Percentiles rank a stretch among this genome's conserved stretches.
phyloP scores from a whole-genome alignment of 306 rosid genomes.

The Ziziphus jujuba region DNA sequence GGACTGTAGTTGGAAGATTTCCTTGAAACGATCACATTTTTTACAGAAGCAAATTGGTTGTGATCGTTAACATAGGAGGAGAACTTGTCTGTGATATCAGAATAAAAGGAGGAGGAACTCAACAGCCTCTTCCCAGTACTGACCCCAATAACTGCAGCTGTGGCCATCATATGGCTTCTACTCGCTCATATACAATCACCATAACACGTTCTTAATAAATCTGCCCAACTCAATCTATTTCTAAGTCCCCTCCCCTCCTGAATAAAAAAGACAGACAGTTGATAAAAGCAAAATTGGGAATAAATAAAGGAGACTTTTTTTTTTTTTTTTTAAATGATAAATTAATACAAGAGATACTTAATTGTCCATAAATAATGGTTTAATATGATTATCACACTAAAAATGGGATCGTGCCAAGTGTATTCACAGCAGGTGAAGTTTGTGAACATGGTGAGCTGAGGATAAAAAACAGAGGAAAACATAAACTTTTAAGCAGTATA shows the following conservation, averaged over 20 bases:
- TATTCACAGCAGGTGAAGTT: too few species aligned
- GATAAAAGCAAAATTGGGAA: too few species aligned
- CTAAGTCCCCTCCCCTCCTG: too few species aligned
- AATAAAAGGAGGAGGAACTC: constrained; percentile 69
- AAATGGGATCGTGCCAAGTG: not conserved
- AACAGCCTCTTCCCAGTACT: constrained; percentile 82
- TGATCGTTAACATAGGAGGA: constrained; percentile 45
- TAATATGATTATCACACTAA: not conserved
- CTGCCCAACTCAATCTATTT: not conserved
- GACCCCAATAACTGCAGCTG: constrained; percentile 85
- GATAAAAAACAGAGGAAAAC: too few species aligned
- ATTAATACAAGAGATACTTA: not conserved
- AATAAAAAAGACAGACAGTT: too few species aligned
- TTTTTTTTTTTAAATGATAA: too few species aligned
- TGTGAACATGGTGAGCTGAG: too few species aligned
- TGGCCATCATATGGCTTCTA: constrained; percentile 74
- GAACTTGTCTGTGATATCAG: constrained; percentile 72
- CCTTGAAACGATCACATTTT: constrained; percentile 48
- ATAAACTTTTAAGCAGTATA: too few species aligned
- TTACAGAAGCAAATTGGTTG: constrained; percentile 53
- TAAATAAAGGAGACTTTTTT: too few species aligned
- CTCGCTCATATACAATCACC: constrained; percentile 37
- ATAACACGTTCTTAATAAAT: constrained; percentile 37
- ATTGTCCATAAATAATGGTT: not conserved
- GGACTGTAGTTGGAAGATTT: constrained; percentile 52